Evolutionary conservation across 345 rosid genomes (phyloP).

Genomic region (Erodium maritimum): DNA sequence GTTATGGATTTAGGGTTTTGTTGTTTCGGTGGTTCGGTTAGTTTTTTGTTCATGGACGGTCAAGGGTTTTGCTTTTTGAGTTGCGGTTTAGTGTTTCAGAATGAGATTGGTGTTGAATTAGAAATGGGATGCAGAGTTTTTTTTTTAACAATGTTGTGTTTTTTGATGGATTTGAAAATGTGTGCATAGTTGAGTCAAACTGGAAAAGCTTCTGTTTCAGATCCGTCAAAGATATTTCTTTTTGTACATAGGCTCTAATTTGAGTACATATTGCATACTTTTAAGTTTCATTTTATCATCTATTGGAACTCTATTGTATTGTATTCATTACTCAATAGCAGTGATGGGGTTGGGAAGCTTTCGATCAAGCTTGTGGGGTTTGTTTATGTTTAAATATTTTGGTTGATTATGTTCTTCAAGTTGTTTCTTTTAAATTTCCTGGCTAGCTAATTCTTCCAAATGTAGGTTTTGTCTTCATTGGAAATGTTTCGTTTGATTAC

Average conservation of each 20-base stretch:
- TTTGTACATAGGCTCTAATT: no score
- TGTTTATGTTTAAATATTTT: not conserved
- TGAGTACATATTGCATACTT: not conserved
- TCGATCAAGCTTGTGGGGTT: not conserved
- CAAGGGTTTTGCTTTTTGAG: not conserved
- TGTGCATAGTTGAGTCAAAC: not conserved
- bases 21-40: not conserved
- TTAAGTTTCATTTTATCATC: not conserved
- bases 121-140: no score
- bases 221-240: not conserved
- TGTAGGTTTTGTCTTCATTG: not conserved
- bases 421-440: not conserved
- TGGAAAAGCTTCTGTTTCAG: not conserved
- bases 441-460: no score
- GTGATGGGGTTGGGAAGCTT: not conserved
- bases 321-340: no score
- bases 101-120: not conserved
- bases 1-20: not conserved
- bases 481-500: not conserved
- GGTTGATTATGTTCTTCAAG: not conserved
- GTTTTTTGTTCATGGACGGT: not conserved
- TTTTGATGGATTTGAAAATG: not conserved
- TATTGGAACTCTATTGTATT: no score
- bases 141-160: not conserved
- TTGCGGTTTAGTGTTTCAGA: not conserved